phyloP scores from a whole-genome alignment of 2,329 filamentous ascomycete species.

The Penicillium hordei region DNA sequence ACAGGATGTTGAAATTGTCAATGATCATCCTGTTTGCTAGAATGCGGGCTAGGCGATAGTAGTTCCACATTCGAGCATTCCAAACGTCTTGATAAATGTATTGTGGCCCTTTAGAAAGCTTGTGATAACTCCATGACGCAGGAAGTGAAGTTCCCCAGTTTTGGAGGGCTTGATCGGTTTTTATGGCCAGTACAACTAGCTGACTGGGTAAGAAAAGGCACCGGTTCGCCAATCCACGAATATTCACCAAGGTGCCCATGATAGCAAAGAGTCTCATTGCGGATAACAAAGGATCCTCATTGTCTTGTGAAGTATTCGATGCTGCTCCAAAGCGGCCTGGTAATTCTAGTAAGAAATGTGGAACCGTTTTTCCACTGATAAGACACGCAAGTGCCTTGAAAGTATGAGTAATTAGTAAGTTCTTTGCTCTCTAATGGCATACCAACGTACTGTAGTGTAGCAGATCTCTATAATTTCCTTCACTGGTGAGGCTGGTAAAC shows the following conservation, averaged over 20 bases:
- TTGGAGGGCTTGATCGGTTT: not conserved
- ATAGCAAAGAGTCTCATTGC: constrained; percentile 1
- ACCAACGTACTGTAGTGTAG: constrained; percentile 1
- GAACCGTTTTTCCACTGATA: not conserved
- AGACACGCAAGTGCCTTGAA: constrained; percentile 5
- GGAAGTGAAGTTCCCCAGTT: not conserved
- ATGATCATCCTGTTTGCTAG: not conserved
- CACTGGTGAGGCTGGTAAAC: not conserved
- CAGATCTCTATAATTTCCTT: constrained; percentile 4
- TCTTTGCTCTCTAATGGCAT: not conserved
- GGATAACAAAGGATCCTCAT: not conserved
- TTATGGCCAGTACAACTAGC: not conserved
- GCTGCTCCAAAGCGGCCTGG: not conserved
- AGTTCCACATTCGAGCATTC: constrained; percentile 7
- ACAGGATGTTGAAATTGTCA: not conserved
- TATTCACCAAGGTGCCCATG: not conserved
- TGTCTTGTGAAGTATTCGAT: not conserved
- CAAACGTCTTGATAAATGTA: not conserved
- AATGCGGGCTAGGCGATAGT: constrained; percentile 7
- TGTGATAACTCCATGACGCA: not conserved
- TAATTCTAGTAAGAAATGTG: not conserved
- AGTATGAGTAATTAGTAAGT: not conserved
- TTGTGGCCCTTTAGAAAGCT: not conserved
- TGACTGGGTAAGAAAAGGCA: not conserved
- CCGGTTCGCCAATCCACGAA: not conserved